A percentile compares a stretch with the other conserved stretches of the same genome.
Conservation (phyloP, 1,139 yeast genomes). For the Sugiyamaella japonica region DNA sequence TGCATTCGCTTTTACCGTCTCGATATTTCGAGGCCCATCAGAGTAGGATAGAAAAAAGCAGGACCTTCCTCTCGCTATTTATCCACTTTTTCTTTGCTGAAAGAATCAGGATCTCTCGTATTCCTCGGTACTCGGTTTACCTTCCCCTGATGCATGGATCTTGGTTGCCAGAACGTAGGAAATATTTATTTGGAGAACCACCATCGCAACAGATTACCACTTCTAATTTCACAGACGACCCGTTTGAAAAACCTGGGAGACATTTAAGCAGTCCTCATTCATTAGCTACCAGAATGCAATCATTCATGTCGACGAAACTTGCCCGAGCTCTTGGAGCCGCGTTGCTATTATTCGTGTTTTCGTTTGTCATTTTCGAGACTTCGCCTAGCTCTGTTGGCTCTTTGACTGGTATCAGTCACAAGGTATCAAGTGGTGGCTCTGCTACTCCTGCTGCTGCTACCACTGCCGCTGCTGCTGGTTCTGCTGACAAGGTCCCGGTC, state of each 20-base stretch:
- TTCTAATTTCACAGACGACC: slow-evolving; percentile 19
- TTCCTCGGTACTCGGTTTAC: not conserved
- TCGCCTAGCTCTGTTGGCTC: slow-evolving; percentile 12
- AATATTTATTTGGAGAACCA: slow-evolving; percentile 15
- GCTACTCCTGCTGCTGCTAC: slow-evolving; percentile 2
- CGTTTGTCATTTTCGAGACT: slow-evolving; percentile 14
- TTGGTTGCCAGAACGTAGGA: slow-evolving; percentile 13
- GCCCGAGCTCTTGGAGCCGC: slow-evolving; percentile 20
- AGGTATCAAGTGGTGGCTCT: not conserved
- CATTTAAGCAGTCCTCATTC: slow-evolving; percentile 17
- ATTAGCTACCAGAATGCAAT: slow-evolving; percentile 15
- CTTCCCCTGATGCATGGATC: slow-evolving; percentile 12
- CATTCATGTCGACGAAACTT: slow-evolving; percentile 15
- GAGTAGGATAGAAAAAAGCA: no score
- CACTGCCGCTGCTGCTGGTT: not conserved
- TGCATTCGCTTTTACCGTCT: not conserved
- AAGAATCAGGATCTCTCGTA: not conserved
- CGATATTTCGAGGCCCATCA: no score
- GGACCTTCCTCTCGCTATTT: no score
- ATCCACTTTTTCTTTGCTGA: not conserved
- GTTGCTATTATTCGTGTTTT: slow-evolving; percentile 8
- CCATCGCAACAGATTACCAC: not conserved
- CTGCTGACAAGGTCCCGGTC: not conserved
- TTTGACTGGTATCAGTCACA: not conserved
- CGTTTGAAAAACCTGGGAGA: slow-evolving; percentile 23